A percentile compares a stretch with the other conserved stretches of the same genome.
phyloP scores from a whole-genome alignment of 305 asterid genomes.

The Fraxinus ornus region DNA sequence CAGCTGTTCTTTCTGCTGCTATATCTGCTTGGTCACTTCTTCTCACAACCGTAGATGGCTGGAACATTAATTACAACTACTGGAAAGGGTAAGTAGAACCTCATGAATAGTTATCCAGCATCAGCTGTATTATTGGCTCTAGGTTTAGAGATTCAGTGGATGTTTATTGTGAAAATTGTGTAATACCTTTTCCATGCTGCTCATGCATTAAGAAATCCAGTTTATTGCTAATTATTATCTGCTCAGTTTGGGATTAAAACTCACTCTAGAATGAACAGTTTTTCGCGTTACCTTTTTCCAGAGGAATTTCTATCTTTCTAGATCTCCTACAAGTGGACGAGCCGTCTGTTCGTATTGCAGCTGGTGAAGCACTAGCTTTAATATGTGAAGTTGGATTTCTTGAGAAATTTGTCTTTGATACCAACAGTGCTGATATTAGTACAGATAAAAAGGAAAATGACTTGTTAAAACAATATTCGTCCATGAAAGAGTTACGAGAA shows the following conservation, averaged over 20 bases:
- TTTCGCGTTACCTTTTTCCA: background rate
- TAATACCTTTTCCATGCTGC: background rate
- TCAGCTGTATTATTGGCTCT: background rate
- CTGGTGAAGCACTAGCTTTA: slow-evolving; percentile 36
- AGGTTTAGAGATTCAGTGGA: background rate
- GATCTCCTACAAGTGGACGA: slow-evolving; percentile 30
- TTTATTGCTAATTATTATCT: background rate
- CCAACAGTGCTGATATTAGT: slow-evolving; percentile 1
- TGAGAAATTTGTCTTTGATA: slow-evolving; percentile 22
- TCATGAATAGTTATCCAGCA: background rate
- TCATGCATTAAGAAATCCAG: background rate
- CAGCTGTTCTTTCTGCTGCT: slow-evolving; percentile 28
- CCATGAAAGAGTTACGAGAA: slow-evolving; percentile 28
- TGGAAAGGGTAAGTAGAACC: slow-evolving; percentile 32
- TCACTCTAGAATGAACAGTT: background rate
- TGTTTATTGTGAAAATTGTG: background rate
- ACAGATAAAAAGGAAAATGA: slow-evolving; percentile 19
- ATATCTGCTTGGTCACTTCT: slow-evolving; percentile 38
- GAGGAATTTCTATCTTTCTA: slow-evolving; percentile 26
- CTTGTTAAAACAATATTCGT: slow-evolving; percentile 3
- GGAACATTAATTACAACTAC: slow-evolving; percentile 27
- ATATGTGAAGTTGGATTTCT: slow-evolving; percentile 32
- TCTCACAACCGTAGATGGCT: slow-evolving; percentile 29
- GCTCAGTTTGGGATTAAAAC: background rate
- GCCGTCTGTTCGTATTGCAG: slow-evolving; percentile 24